Evolutionary conservation across 2,329 filamentous ascomycete genomes (phyloP), one percentile per base, ranked within the genome.

Genomic region (Colletotrichum brevisporum): DNA sequence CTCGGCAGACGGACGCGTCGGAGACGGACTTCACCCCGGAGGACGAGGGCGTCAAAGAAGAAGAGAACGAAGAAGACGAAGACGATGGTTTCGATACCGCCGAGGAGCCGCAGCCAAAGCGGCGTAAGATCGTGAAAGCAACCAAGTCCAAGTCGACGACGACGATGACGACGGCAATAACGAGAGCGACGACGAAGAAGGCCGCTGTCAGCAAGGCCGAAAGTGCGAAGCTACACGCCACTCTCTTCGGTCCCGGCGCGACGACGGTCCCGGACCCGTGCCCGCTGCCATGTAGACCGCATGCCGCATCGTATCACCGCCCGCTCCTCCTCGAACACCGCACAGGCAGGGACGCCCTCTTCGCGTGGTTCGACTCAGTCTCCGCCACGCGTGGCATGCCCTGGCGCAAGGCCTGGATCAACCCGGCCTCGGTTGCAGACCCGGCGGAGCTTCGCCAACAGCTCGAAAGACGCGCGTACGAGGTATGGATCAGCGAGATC

Each of bases 401-500:
- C 2, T 89, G 87, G 87, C 85, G 89, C 36, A 88, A 89, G 72
- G 70, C 82, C 2, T 91, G 88, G 86, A 79, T 88, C 60, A 78
- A 89, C 62, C 84, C 84, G 9, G 67, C 68, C 4, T 63, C 70
- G 24, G 70, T 74, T 18, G 71, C 75, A 24, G 27, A 61, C 16
- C 72, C 75, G 1, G 70, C 75, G 2, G 77, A 79, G n/a, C 78
- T 86, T 9, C 81, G 82, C 36, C 54, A 67, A n/a, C 76, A 76
- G 3, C 79, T 90, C 12, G 84, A 86, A 67, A 83, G 79, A 36
- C 85, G 89, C 55, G 89, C 89, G 2, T 91, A 91, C 78, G 85
- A 90, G 75, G 89, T 91, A 54, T 91, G 89, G 87, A 89, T 91
- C 74, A 89, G 86, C 74, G 89, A 91, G 78, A 87, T 90, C 72